A percentile compares a stretch with the other conserved stretches of the same genome.
phyloP scores from a whole-genome alignment of 2,329 filamentous ascomycete genomes.

The Pyricularia sp. region DNA sequence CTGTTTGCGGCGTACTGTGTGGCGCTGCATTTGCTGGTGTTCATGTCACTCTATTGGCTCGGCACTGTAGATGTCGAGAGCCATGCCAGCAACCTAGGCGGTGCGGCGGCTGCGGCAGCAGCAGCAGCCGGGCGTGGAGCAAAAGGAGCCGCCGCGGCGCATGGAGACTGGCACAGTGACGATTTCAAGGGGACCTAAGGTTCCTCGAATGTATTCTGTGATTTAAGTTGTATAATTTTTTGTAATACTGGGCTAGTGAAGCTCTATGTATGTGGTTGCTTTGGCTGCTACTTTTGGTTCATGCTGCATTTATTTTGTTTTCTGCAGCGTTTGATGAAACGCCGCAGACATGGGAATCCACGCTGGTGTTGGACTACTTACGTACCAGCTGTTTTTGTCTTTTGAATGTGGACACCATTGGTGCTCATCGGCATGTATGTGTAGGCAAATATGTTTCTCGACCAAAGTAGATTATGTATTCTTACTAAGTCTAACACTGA shows the following conservation, averaged over 20 bases:
- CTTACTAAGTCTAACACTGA: background rate
- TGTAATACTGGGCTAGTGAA: background rate
- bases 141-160: slow-evolving; percentile 19
- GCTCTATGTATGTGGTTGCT: background rate
- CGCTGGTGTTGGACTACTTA: background rate
- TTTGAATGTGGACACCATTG: background rate
- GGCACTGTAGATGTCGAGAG: slow-evolving; percentile 53
- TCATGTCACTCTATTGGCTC: slow-evolving; percentile 76
- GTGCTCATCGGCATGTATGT: background rate
- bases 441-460: background rate
- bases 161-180: slow-evolving; percentile 52
- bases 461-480: background rate
- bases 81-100: slow-evolving; percentile 44
- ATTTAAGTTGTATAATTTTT: background rate
- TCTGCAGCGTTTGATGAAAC: background rate
- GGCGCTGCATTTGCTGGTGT: slow-evolving; percentile 75
- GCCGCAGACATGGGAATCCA: background rate
- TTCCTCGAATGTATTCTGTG: background rate
- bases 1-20: slow-evolving; percentile 88
- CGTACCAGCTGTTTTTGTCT: background rate
- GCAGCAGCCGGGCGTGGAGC: slow-evolving; percentile 22
- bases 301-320: background rate
- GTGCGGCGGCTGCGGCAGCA: slow-evolving; percentile 29
- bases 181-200: slow-evolving; percentile 34
- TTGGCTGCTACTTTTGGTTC: background rate